A percentile compares a stretch with the other conserved stretches of the same genome.
These are phyloP conservation scores for Haematococcus sp. DNA, from an alignment of 139 green algal genomes.

Conservation along the genomic window DNA sequence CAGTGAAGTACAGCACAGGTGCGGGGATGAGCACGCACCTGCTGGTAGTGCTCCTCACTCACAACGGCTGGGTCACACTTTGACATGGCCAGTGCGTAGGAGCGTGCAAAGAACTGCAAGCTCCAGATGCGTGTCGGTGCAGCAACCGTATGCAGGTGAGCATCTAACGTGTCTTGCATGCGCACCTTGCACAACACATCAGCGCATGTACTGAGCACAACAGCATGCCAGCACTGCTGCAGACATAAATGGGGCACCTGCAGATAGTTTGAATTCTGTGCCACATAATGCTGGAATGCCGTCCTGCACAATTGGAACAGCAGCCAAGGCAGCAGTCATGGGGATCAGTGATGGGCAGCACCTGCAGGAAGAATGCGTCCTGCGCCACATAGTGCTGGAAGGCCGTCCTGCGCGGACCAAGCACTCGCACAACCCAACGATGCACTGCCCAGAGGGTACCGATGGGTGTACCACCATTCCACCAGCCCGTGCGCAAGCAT, in stretches of 20 bases:
- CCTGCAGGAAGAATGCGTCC: conserved; percentile 59
- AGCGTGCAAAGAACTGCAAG: conserved; percentile 46
- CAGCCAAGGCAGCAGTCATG: no score
- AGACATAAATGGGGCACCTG: neutral
- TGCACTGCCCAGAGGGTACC: no score
- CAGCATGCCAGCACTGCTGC: no score
- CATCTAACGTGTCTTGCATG: no score
- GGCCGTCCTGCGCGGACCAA: conserved; percentile 23
- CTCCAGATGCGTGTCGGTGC: no score
- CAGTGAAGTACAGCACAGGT: no score
- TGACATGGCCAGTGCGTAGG: conserved; percentile 49
- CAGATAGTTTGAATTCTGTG: conserved; percentile 64
- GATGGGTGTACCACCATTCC: neutral
- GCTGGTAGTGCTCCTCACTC: neutral
- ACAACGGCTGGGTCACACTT: conserved; percentile 23
- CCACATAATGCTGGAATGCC: conserved; percentile 56
- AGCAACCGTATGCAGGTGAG: no score
- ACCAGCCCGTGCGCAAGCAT: neutral
- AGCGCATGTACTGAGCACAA: no score
- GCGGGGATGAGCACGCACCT: neutral
- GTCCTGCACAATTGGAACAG: conserved; percentile 25
- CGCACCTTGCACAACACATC: no score
- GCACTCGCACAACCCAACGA: neutral
- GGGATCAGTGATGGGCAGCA: neutral
- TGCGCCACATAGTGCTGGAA: conserved; percentile 63